phyloP scores from a whole-genome alignment of 2,329 filamentous ascomycete species.

The Diaporthe capsici region DNA sequence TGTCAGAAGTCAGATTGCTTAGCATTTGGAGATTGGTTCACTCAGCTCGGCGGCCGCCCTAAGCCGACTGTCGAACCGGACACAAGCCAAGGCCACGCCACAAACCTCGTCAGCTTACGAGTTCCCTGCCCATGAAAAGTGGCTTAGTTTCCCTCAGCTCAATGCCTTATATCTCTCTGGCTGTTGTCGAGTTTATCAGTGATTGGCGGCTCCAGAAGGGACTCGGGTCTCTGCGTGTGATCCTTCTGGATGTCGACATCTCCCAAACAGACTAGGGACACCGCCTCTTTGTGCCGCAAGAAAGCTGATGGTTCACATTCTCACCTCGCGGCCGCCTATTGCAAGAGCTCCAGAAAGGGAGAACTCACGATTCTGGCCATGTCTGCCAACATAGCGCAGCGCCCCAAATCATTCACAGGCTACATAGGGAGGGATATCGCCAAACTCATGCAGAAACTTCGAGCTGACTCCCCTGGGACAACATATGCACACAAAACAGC shows the following conservation, averaged over 20 bases:
- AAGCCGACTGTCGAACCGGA: not conserved
- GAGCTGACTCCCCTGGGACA: too few species aligned
- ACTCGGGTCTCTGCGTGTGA: too few species aligned
- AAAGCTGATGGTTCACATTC: not conserved
- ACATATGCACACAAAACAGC: too few species aligned
- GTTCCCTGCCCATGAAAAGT: not conserved
- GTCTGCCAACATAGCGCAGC: not conserved
- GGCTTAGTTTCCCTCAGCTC: not conserved
- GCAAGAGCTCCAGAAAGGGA: not conserved
- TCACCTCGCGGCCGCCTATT: not conserved
- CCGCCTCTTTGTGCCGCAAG: not conserved
- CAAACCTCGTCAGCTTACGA: slow-evolving; percentile 6
- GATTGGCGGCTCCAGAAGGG: too few species aligned
- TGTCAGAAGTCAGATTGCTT: slow-evolving; percentile 11
- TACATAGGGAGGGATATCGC: not conserved
- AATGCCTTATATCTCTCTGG: too few species aligned
- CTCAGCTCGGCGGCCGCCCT: slow-evolving; percentile 26
- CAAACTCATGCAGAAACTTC: not conserved
- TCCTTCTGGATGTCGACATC: not conserved
- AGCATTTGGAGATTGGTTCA: not conserved
- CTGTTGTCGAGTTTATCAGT: too few species aligned
- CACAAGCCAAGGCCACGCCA: not conserved
- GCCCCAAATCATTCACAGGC: not conserved
- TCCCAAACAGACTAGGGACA: not conserved
- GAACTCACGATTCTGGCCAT: not conserved